These are phyloP conservation scores for Candida sp. DNA, from an alignment of 1,139 yeast species.

Conservation along the genomic window DNA sequence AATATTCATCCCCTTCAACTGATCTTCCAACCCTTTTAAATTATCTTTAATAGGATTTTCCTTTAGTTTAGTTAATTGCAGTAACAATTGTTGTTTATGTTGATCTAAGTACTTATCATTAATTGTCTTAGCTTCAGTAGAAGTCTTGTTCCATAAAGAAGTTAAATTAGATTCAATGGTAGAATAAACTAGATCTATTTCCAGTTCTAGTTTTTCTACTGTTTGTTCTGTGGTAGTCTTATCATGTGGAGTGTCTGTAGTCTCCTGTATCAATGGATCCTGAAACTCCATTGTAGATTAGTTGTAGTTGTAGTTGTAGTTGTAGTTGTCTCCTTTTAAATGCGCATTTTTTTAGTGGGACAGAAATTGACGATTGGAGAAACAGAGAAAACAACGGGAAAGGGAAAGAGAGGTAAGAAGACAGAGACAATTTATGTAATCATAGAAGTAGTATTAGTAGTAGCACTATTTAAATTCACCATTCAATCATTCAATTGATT, in stretches of 20 bases:
- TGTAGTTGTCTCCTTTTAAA: too few species aligned
- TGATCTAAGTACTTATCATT: slow-evolving; percentile 41
- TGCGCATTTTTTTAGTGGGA: too few species aligned
- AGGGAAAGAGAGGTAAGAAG: too few species aligned
- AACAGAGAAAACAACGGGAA: too few species aligned
- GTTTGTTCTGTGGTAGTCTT: slow-evolving; percentile 39
- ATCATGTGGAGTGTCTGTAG: neutral
- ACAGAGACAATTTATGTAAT: too few species aligned
- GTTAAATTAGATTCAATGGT: slow-evolving; percentile 41
- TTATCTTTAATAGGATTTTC: slow-evolving; percentile 22
- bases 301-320: too few species aligned
- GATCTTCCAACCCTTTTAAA: slow-evolving; percentile 27
- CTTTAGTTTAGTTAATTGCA: slow-evolving; percentile 26
- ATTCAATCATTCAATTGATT: too few species aligned
- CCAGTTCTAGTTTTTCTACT: slow-evolving; percentile 47
- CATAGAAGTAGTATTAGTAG: too few species aligned
- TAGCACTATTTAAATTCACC: too few species aligned
- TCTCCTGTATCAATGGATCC: slow-evolving; percentile 23
- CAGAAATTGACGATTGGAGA: too few species aligned
- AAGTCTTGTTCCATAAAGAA: slow-evolving; percentile 32
- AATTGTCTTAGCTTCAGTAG: slow-evolving; percentile 27
- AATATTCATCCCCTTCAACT: slow-evolving; percentile 20
- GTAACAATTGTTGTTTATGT: slow-evolving; percentile 31
- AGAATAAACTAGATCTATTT: slow-evolving; percentile 51
- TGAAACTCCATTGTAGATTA: slow-evolving; percentile 24